A percentile compares a stretch with the other conserved stretches of the same genome.
These are phyloP conservation scores for Candida sphagnicola DNA, from an alignment of 805 yeast genomes.

Conservation along the genomic window DNA sequence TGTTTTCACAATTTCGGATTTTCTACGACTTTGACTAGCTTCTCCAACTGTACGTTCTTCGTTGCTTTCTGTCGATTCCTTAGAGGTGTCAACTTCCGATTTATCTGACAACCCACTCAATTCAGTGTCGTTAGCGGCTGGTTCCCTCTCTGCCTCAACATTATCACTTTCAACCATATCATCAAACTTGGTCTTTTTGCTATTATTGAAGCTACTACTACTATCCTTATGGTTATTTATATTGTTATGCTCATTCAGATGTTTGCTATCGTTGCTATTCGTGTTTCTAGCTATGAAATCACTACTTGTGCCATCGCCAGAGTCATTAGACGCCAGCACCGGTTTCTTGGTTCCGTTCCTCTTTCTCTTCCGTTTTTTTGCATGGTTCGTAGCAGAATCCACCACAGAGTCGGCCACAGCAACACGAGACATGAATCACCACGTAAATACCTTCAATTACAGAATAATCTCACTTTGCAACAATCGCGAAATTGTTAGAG, in stretches of 20 bases:
- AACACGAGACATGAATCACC: background rate
- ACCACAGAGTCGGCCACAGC: background rate
- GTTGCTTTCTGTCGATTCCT: background rate
- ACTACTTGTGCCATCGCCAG: no score
- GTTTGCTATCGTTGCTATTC: background rate
- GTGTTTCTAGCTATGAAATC: background rate
- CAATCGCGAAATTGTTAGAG: no score
- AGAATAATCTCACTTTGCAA: no score
- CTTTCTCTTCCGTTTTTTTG: conserved; percentile 24
- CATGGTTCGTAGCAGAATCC: background rate
- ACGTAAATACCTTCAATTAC: no score
- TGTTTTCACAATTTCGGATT: no score
- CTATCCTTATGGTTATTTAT: no score
- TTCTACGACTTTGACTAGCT: background rate
- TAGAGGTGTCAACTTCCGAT: background rate
- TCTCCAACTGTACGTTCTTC: background rate
- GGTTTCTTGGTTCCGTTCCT: conserved; percentile 21
- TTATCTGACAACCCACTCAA: background rate
- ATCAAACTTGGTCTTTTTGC: conserved; percentile 22
- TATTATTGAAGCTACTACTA: no score
- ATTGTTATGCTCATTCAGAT: no score
- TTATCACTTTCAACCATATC: conserved; percentile 9
- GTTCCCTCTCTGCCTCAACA: background rate
- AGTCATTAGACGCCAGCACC: background rate
- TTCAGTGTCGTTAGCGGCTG: background rate